A percentile compares a stretch with the other conserved stretches of the same genome.
phyloP scores from a whole-genome alignment of 352 stramenopile species.

The Phytophthora constricta region DNA sequence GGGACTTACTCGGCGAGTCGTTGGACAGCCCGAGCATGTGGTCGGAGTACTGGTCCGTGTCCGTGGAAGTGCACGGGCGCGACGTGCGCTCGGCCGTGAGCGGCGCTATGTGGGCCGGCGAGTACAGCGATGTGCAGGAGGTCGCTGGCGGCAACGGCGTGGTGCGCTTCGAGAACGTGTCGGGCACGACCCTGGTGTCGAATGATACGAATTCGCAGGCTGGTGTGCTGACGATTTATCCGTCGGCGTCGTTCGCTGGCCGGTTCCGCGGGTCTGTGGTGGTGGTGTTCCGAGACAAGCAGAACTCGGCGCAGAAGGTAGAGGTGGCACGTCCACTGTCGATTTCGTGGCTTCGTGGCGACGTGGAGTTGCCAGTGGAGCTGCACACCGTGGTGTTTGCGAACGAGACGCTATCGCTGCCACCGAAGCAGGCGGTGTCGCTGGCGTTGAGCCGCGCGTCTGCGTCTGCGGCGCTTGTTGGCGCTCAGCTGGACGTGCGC shows the following conservation, averaged over 20 bases:
- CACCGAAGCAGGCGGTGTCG: not conserved
- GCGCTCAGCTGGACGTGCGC: not conserved
- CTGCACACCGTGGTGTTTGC: not conserved
- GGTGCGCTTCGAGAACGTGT: not conserved
- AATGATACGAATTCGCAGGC: not conserved
- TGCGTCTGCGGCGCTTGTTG: not conserved
- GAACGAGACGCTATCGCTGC: not conserved
- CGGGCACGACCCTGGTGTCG: not conserved
- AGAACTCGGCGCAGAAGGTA: not conserved
- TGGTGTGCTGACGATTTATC: not conserved
- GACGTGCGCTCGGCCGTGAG: not conserved
- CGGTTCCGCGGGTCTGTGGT: not conserved
- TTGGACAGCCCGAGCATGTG: not conserved
- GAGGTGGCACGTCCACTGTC: not conserved
- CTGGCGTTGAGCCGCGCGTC: not conserved
- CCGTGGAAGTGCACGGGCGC: not conserved
- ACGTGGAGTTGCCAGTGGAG: not conserved
- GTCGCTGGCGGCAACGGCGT: not conserved
- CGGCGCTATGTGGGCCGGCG: not conserved
- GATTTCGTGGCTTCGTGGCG: not conserved
- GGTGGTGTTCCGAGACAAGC: not conserved
- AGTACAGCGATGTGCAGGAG: not conserved
- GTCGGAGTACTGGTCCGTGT: not conserved
- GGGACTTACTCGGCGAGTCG: not conserved
- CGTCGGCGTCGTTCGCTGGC: not conserved